A percentile compares a stretch with the other conserved stretches of the same genome.
Evolutionary conservation across 2,329 filamentous ascomycete species (phyloP).

Genomic region (Esteya vermicola): DNA sequence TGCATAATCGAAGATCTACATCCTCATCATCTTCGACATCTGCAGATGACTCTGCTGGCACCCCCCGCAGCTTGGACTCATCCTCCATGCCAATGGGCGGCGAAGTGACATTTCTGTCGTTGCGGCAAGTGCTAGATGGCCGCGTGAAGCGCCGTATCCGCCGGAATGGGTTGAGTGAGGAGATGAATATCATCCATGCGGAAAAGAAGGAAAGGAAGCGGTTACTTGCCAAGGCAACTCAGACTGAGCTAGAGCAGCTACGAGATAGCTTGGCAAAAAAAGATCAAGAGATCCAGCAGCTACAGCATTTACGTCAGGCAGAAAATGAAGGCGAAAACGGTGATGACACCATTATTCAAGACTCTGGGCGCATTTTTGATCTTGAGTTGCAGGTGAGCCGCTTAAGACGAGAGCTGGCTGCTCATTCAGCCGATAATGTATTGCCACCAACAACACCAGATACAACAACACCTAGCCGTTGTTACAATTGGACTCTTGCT

Average conservation of each 20-base stretch:
- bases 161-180: conserved; percentile 41
- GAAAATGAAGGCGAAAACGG: background rate
- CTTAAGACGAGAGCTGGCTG: conserved; percentile 17
- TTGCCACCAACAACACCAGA: conserved; percentile 10
- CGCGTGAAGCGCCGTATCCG: conserved; percentile 42
- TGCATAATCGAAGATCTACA: no score
- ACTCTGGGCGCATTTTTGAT: conserved; percentile 25
- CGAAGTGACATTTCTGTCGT: conserved; percentile 29
- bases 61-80: conserved; percentile 4
- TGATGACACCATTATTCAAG: conserved; percentile 32
- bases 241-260: conserved; percentile 34
- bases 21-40: conserved; percentile 3
- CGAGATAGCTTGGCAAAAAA: conserved; percentile 31
- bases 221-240: conserved; percentile 21
- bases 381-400: conserved; percentile 21
- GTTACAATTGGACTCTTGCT: conserved; percentile 36
- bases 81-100: conserved; percentile 17
- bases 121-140: conserved; percentile 41
- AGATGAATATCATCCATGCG: conserved; percentile 37
- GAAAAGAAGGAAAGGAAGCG: no score
- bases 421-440: conserved; percentile 1
- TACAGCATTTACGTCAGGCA: conserved; percentile 2
- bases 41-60: background rate
- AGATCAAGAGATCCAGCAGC: conserved; percentile 33
- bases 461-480: conserved; percentile 11